phyloP scores from a whole-genome alignment of 495 filamentous ascomycete genomes.

The Delitschia confertaspora region DNA sequence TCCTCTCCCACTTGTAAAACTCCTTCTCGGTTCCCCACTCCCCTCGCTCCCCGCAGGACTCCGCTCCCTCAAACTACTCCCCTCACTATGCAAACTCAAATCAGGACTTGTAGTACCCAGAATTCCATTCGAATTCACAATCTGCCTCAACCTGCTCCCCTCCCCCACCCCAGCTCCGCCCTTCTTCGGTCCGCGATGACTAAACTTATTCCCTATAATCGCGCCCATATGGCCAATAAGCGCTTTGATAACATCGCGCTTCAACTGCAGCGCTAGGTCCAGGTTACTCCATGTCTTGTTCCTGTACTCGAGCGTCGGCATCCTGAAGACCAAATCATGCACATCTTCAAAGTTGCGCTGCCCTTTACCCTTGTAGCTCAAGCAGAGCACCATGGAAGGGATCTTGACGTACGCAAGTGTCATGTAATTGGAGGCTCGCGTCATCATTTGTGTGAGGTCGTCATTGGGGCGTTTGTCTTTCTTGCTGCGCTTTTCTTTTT shows the following conservation, averaged over 20 bases:
- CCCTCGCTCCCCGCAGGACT: conserved; percentile 15
- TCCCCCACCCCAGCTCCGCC: too few species aligned
- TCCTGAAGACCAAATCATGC: conserved; percentile 92
- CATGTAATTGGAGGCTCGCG: conserved; percentile 92
- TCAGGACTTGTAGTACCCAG: conserved; percentile 36
- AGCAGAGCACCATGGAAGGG: conserved; percentile 84
- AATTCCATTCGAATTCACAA: conserved; percentile 49
- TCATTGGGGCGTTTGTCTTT: conserved; percentile 56
- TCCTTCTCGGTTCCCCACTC: conserved; percentile 12
- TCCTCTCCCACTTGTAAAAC: conserved; percentile 19
- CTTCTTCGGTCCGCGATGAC: conserved; percentile 50
- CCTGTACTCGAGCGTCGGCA: conserved; percentile 87
- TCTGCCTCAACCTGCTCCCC: conserved; percentile 68
- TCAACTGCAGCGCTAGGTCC: conserved; percentile 81
- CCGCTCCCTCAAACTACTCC: conserved; percentile 14
- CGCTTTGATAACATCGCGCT: conserved; percentile 88
- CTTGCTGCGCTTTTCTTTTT: too few species aligned
- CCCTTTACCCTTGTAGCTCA: conserved; percentile 93
- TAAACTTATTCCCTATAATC: conserved; percentile 95
- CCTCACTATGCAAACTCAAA: conserved; percentile 16
- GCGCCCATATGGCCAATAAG: conserved; percentile 92
- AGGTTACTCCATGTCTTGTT: conserved; percentile 99
- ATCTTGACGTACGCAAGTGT: conserved; percentile 92
- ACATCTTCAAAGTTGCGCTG: conserved; percentile 93
- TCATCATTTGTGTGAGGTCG: conserved; percentile 97